Percentiles rank a stretch among this genome's conserved stretches.
Conservation (phyloP, 495 filamentous ascomycete species). For the Hypoxylon lienhwacheense region DNA sequence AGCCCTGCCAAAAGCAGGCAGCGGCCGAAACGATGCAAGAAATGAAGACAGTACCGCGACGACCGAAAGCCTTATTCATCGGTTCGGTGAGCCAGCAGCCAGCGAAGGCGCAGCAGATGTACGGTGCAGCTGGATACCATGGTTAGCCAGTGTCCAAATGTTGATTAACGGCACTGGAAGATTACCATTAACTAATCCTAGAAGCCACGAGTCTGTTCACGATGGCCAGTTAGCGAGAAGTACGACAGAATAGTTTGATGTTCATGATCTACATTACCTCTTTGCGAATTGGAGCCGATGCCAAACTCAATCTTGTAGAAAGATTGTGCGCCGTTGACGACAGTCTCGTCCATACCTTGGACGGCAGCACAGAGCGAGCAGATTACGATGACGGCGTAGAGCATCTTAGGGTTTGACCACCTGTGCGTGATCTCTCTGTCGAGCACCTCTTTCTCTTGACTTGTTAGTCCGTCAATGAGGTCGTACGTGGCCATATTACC, state of each 20-base stretch:
- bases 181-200: slow-evolving; percentile 65
- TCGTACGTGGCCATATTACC: slow-evolving; percentile 52
- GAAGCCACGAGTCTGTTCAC: slow-evolving; percentile 58
- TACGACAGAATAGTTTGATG: neutral
- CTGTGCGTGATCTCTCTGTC: slow-evolving; percentile 65
- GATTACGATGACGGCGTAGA: slow-evolving; percentile 68
- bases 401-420: slow-evolving; percentile 70
- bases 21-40: slow-evolving; percentile 50
- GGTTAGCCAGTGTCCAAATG: slow-evolving; percentile 6
- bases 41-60: slow-evolving; percentile 82
- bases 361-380: slow-evolving; percentile 56
- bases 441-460: slow-evolving; percentile 60
- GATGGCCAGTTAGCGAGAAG: slow-evolving; percentile 12
- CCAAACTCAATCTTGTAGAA: slow-evolving; percentile 70
- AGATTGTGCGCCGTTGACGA: slow-evolving; percentile 75
- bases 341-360: slow-evolving; percentile 71
- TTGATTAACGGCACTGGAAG: slow-evolving; percentile 25
- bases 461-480: slow-evolving; percentile 56
- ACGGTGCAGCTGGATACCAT: slow-evolving; percentile 54
- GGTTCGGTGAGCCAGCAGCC: slow-evolving; percentile 85
- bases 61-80: slow-evolving; percentile 76
- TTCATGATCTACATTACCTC: slow-evolving; percentile 31
- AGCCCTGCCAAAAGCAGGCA: slow-evolving; percentile 77
- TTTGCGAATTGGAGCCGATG: slow-evolving; percentile 51
- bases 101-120: slow-evolving; percentile 74